Conservation (phyloP, 1,139 yeast genomes). For the Saccharomycopsis crataegensis region DNA sequence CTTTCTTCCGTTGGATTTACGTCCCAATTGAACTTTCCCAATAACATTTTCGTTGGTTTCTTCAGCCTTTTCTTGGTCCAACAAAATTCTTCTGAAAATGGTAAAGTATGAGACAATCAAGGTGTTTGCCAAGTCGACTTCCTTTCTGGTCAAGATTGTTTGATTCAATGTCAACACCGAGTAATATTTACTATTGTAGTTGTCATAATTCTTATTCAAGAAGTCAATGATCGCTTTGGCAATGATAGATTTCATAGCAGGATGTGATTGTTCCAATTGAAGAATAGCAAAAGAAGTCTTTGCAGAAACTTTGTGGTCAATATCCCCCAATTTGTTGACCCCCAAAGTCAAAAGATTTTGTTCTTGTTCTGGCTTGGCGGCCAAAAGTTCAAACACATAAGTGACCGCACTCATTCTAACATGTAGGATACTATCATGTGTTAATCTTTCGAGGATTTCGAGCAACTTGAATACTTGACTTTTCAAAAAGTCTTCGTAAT, state of each 20-base stretch:
- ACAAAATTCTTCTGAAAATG: constrained; percentile 73
- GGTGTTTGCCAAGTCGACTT: constrained; percentile 70
- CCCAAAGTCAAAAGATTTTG: constrained; percentile 82
- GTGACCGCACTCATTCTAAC: constrained; percentile 73
- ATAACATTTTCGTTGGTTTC: constrained; percentile 22
- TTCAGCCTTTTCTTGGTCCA: constrained; percentile 54
- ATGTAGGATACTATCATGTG: constrained; percentile 89
- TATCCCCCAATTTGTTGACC: constrained; percentile 90
- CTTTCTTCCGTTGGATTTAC: constrained; percentile 45
- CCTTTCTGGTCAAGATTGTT: constrained; percentile 76
- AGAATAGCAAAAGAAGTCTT: constrained; percentile 78
- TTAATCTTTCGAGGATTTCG: constrained; percentile 49
- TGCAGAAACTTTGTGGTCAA: constrained; percentile 84
- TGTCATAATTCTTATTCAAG: constrained; percentile 67
- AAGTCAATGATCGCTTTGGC: constrained; percentile 76
- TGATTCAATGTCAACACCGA: constrained; percentile 85
- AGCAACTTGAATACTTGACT: constrained; percentile 67
- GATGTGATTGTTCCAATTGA: constrained; percentile 84
- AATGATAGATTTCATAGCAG: constrained; percentile 85
- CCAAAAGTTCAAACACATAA: constrained; percentile 73
- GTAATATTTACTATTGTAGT: constrained; percentile 84
- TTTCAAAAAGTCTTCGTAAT: constrained; percentile 86
- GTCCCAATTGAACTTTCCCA: constrained; percentile 34
- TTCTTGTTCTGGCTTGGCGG: constrained; percentile 93
- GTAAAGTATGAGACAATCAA: constrained; percentile 81